phyloP scores from a whole-genome alignment of 2,329 filamentous ascomycete genomes.

The Plectosphaerella sp. region DNA sequence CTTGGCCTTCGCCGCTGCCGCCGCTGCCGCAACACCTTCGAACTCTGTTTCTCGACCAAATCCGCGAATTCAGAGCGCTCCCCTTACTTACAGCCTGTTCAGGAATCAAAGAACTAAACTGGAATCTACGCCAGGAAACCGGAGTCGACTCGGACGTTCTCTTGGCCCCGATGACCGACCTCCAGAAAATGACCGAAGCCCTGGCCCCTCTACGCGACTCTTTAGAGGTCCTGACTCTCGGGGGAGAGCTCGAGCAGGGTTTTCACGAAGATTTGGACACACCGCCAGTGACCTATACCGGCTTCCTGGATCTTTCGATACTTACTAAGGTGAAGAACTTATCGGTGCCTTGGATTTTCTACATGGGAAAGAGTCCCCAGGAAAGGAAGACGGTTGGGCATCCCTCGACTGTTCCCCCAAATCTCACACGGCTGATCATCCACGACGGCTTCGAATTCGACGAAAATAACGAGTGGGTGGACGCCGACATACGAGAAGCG shows the following conservation, averaged over 20 bases:
- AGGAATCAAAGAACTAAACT: background rate
- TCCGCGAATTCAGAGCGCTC: background rate
- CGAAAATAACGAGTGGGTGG: background rate
- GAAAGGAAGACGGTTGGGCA: background rate
- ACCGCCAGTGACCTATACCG: background rate
- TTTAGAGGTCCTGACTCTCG: background rate
- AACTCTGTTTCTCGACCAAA: background rate
- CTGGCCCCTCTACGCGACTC: background rate
- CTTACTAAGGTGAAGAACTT: background rate
- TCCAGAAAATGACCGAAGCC: background rate
- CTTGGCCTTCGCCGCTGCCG: background rate
- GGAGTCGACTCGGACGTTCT: background rate
- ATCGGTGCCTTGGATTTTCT: background rate
- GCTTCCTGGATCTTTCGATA: background rate
- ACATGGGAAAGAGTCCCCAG: background rate
- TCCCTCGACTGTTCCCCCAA: background rate
- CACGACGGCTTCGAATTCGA: background rate
- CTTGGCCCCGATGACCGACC: too few species aligned
- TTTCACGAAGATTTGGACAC: background rate
- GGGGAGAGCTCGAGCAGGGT: background rate
- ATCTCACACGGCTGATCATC: background rate
- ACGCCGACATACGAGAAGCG: background rate
- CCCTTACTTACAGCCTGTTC: background rate
- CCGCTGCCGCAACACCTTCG: background rate
- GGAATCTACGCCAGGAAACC: background rate